phyloP scores from a whole-genome alignment of 495 filamentous ascomycete genomes.

The Chlorociboria aeruginascens region DNA sequence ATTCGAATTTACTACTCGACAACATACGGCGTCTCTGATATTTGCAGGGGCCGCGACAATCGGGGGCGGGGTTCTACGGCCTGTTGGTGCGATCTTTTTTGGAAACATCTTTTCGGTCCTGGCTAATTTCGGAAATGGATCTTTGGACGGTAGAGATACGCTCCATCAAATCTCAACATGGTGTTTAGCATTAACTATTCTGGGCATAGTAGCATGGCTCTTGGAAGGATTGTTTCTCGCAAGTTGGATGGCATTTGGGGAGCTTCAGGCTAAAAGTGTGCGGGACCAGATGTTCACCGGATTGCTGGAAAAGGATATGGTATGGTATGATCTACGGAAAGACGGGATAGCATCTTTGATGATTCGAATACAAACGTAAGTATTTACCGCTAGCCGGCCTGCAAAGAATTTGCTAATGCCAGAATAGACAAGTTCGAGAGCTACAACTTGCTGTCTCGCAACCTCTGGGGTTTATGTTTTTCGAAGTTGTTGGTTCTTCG shows the following conservation, averaged over 20 bases:
- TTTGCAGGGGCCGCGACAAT: background rate
- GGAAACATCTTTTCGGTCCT: constrained; percentile 68
- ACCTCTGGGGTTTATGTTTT: constrained; percentile 56
- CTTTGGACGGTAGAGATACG: constrained; percentile 35
- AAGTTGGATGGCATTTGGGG: constrained; percentile 64
- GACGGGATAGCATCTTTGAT: constrained; percentile 65
- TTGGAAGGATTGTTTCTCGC: constrained; percentile 51
- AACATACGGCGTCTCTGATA: constrained; percentile 42
- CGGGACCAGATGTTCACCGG: constrained; percentile 52
- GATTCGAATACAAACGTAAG: constrained; percentile 62
- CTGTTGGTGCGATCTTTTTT: constrained; percentile 56
- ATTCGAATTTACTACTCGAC: constrained; percentile 57
- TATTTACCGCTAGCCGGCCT: background rate
- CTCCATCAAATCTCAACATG: constrained; percentile 42
- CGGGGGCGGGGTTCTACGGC: constrained; percentile 40
- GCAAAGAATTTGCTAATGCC: background rate
- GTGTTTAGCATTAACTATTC: constrained; percentile 41
- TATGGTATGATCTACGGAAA: constrained; percentile 69
- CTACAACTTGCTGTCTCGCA: constrained; percentile 71
- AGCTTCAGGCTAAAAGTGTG: constrained; percentile 59
- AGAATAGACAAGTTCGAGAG: constrained; percentile 64
- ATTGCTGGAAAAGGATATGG: constrained; percentile 58
- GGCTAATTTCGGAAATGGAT: constrained; percentile 48
- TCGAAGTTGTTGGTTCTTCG: constrained; percentile 46
- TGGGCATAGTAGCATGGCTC: constrained; percentile 55